phyloP scores from a whole-genome alignment of 768 basidiomycete genomes.

The Roridomyces roridus region DNA sequence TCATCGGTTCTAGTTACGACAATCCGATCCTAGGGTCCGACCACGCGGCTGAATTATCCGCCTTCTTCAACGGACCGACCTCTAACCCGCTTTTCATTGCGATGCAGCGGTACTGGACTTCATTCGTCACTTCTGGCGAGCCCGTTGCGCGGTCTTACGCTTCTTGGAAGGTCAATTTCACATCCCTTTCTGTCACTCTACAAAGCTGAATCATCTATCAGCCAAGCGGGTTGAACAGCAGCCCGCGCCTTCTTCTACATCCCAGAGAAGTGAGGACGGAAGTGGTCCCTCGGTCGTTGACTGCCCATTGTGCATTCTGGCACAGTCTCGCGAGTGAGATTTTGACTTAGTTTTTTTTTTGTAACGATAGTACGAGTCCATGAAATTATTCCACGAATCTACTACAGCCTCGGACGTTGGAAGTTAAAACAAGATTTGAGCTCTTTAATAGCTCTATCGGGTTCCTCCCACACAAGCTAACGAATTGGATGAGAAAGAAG shows the following conservation, averaged over 20 bases:
- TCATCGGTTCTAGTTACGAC: slow-evolving; percentile 36
- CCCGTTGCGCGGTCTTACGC: slow-evolving; percentile 31
- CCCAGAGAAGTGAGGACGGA: slow-evolving; percentile 35
- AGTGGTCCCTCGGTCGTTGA: slow-evolving; percentile 21
- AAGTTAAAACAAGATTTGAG: slow-evolving; percentile 21
- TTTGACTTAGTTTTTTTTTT: too few relatives aligned
- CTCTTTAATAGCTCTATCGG: slow-evolving; percentile 14
- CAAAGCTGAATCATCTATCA: not conserved
- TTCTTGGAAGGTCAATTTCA: slow-evolving; percentile 36
- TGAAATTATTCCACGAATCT: not conserved
- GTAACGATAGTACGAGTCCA: too few relatives aligned
- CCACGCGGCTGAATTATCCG: slow-evolving; percentile 44
- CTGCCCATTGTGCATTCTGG: slow-evolving; percentile 38
- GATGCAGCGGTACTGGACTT: slow-evolving; percentile 48
- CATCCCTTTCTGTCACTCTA: not conserved
- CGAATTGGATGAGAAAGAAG: not conserved
- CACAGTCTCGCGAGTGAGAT: slow-evolving; percentile 28
- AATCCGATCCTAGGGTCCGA: slow-evolving; percentile 45
- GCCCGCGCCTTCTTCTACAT: slow-evolving; percentile 37
- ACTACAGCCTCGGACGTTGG: not conserved
- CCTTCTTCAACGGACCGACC: slow-evolving; percentile 40
- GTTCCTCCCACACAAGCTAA: slow-evolving; percentile 27
- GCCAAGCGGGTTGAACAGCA: slow-evolving; percentile 19
- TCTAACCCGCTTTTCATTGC: slow-evolving; percentile 36
- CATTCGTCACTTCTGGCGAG: slow-evolving; percentile 41